A percentile compares a stretch with the other conserved stretches of the same genome.
Conservation (phyloP, 73 alveolate species). For the Tetrahymena borealis region DNA sequence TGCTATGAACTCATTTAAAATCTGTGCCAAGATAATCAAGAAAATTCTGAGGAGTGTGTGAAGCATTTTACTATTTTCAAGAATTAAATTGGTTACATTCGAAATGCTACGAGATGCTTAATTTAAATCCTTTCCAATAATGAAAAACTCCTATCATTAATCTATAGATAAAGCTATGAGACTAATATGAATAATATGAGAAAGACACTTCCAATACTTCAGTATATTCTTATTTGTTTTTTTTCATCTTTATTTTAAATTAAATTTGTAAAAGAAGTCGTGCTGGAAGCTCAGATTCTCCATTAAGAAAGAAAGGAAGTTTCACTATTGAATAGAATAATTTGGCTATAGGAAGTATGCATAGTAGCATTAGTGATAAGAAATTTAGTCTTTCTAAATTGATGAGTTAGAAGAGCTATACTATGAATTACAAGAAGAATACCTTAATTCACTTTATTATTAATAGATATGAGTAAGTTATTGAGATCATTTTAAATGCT, state of each 20-base stretch:
- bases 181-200: not conserved
- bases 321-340: not conserved
- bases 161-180: not conserved
- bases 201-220: not conserved
- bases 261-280: not conserved
- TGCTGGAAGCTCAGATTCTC: not conserved
- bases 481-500: not conserved
- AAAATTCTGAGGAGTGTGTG: not conserved
- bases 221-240: not conserved
- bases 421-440: not conserved
- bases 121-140: not conserved
- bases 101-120: not conserved
- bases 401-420: not conserved
- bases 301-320: not conserved
- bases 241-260: not conserved
- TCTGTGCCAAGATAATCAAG: not conserved
- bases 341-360: not conserved
- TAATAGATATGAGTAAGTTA: not conserved
- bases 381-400: not conserved
- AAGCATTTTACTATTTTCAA: not conserved
- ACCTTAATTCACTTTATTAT: not conserved
- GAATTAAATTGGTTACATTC: not conserved
- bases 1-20: not conserved
- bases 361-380: not conserved
- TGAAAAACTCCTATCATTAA: not conserved